Evolutionary conservation across 768 basidiomycete genomes (phyloP), one percentile per base, ranked within the genome.

Genomic region (Symmetrospora coprosmae): DNA sequence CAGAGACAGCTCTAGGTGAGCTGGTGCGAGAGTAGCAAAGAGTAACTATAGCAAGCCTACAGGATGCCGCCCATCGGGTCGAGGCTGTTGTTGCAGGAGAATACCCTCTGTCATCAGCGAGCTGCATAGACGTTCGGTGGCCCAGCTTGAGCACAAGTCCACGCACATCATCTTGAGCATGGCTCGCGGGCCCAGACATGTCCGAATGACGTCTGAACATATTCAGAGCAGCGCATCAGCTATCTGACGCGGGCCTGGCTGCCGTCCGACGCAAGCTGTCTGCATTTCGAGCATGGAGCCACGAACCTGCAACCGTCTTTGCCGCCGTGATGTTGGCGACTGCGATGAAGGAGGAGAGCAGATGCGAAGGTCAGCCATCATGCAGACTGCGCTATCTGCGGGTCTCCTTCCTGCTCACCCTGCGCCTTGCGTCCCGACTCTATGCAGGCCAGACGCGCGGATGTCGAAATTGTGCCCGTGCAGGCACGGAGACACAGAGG

Each of bases 121-220:
- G n/a, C n/a, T n/a, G 14, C 21, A 21, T 23, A 28, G 9, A 35
- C n/a, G 4, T 8, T 31, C 4, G 13, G 16, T 25, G n/a, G 21
- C 34, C 5, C 16, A 2, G 16, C 7, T 23, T 25, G 19, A 17
- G 28, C 19, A 16, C 21, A 16, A 23, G 3, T 2, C 2, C 14
- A 39, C 92, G 41, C 96, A 75, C 67, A 97, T 94, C 94, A 99
- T 97, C 78, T 97, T 99, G 51, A 97, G 76, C 94, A 97, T 97
- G 39, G 94, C 83, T 70, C 94, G 92, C 0, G 92, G 41, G 17
- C 65, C 94, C 34, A 97, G 73, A 79, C 94, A 97, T 64, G 92
- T 97, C 63, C 92, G 75, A 68, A 97, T 96, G 4, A 99, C 91
- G 78, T 97, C 94, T 64, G 92, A 90, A 8, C 25, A 19, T 23